These are phyloP conservation scores for Euphorbia lathyris DNA, from an alignment of 345 rosid species.

Conservation along the genomic window DNA sequence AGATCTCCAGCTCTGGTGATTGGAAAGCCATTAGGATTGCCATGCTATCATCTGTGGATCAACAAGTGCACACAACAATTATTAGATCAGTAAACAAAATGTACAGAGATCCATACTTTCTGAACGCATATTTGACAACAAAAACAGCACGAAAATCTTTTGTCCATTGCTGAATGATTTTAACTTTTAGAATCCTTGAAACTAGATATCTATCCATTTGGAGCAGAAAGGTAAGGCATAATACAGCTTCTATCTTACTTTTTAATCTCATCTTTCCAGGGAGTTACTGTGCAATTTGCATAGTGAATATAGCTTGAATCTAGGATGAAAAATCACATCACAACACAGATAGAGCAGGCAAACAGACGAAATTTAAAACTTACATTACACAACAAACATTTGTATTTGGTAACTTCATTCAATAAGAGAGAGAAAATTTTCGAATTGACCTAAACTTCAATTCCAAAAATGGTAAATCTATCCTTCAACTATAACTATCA, in stretches of 20 bases:
- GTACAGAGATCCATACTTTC: neutral
- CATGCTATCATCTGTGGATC: conserved; percentile 77
- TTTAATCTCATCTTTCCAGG: neutral
- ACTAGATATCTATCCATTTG: neutral
- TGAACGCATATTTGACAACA: neutral
- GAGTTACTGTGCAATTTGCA: neutral
- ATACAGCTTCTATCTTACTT: no score
- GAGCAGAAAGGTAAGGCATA: neutral
- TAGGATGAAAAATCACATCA: neutral
- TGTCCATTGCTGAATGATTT: neutral
- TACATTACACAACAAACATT: neutral
- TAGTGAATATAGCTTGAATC: neutral
- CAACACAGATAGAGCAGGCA: neutral
- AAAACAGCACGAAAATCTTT: neutral
- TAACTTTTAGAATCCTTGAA: neutral
- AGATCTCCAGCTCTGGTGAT: conserved; percentile 60
- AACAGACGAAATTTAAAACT: neutral
- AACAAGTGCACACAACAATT: neutral
- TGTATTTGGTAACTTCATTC: no score
- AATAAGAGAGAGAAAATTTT: no score
- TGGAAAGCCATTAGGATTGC: conserved; percentile 96
- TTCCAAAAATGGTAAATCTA: neutral
- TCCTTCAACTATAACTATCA: neutral
- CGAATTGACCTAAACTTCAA: no score
- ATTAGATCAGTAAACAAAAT: neutral